phyloP scores from a whole-genome alignment of 768 basidiomycete genomes.

The Mycena chlorophos region DNA sequence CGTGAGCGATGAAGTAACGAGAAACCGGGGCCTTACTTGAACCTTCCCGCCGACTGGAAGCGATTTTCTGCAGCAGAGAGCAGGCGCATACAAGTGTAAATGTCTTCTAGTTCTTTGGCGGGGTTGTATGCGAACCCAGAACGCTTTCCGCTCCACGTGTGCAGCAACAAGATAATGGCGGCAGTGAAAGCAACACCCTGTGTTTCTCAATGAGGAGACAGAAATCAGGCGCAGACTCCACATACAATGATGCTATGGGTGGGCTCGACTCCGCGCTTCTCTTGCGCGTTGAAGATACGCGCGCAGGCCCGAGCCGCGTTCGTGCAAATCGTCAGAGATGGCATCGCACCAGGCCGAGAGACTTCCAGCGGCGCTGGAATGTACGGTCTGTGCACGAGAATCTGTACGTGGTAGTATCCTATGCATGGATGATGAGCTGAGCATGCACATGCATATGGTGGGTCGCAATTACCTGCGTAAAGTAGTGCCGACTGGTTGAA shows the following conservation, averaged over 20 bases:
- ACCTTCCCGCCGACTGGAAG: slow-evolving; percentile 22
- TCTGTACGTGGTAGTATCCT: slow-evolving; percentile 53
- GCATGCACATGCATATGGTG: background rate
- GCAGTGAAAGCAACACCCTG: slow-evolving; percentile 40
- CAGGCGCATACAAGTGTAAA: slow-evolving; percentile 57
- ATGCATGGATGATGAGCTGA: background rate
- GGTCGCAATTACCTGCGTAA: slow-evolving; percentile 30
- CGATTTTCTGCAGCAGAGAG: slow-evolving; percentile 43
- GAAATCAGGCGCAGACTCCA: slow-evolving; percentile 2
- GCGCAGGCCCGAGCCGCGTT: slow-evolving; percentile 79
- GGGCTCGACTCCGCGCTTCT: slow-evolving; percentile 36
- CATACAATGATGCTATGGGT: slow-evolving; percentile 40
- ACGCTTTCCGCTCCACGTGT: slow-evolving; percentile 63
- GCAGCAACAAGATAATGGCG: slow-evolving; percentile 61
- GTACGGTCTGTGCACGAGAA: slow-evolving; percentile 78
- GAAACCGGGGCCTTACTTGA: slow-evolving; percentile 8
- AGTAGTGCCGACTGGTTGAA: slow-evolving; percentile 63
- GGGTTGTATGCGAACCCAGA: slow-evolving; percentile 49
- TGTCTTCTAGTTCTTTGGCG: slow-evolving; percentile 56
- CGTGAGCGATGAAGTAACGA: background rate
- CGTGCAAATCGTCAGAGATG: slow-evolving; percentile 78
- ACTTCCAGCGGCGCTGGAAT: slow-evolving; percentile 66
- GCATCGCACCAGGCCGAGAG: slow-evolving; percentile 40
- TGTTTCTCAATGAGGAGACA: slow-evolving; percentile 8
- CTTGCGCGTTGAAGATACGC: slow-evolving; percentile 62